phyloP scores from a whole-genome alignment of 2,329 filamentous ascomycete genomes.

The Stagonosporopsis cucurbitacearum region DNA sequence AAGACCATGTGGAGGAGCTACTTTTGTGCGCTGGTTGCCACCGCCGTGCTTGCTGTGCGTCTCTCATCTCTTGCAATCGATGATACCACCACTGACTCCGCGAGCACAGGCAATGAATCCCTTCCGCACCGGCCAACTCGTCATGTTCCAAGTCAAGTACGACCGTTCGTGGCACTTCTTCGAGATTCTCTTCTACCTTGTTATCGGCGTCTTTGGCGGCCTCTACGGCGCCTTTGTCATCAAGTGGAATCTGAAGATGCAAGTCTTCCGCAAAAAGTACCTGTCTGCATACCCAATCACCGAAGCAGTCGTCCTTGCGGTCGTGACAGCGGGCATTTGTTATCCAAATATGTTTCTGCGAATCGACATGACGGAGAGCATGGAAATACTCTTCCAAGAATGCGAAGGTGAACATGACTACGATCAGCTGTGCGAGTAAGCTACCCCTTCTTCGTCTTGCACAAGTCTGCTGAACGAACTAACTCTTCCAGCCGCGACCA shows the following conservation, averaged over 20 bases:
- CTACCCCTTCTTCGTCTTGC: conserved; percentile 3
- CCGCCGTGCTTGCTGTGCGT: conserved; percentile 78
- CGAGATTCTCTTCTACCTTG: conserved; percentile 88
- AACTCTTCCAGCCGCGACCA: conserved; percentile 60
- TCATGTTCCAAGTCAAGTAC: conserved; percentile 99
- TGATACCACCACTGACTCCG: neutral
- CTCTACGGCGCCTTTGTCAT: conserved; percentile 97
- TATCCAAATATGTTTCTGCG: conserved; percentile 94
- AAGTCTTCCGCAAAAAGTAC: conserved; percentile 94
- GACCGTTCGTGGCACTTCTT: conserved; percentile 98
- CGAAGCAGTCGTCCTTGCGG: conserved; percentile 84
- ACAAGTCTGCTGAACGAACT: neutral
- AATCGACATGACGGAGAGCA: conserved; percentile 99
- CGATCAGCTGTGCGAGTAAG: conserved; percentile 82
- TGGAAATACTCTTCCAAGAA: conserved; percentile 96
- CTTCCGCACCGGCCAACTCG: conserved; percentile 92
- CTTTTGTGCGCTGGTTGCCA: conserved; percentile 95
- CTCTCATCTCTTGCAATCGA: neutral
- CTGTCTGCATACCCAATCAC: conserved; percentile 81
- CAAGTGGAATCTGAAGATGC: conserved; percentile 92
- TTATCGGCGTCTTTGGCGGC: conserved; percentile 91
- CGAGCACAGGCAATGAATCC: conserved; percentile 81
- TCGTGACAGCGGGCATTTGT: conserved; percentile 86
- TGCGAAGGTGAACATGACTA: conserved; percentile 91
- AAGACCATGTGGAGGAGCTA: conserved; percentile 99